Percentiles rank a stretch among this genome's conserved stretches.
Evolutionary conservation across 2,329 filamentous ascomycete species (phyloP).

Genomic region (Stagonosporopsis cucurbitacearum): DNA sequence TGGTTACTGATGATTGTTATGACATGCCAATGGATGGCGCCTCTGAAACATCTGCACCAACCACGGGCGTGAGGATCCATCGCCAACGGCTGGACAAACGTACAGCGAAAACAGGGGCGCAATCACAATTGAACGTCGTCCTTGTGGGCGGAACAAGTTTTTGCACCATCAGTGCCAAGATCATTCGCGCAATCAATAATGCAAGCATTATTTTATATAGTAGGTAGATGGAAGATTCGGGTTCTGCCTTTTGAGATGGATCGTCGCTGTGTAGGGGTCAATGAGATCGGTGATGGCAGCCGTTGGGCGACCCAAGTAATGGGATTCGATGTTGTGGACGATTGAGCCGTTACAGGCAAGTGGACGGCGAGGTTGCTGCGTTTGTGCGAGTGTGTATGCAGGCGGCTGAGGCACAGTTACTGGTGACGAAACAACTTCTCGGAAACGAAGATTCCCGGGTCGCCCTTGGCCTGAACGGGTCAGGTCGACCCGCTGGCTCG

Average conservation of each 20-base stretch:
- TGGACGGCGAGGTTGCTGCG: conserved; percentile 36
- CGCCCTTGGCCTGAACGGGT: conserved; percentile 16
- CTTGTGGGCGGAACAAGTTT: conserved; percentile 1
- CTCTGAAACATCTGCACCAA: background rate
- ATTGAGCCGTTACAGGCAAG: conserved; percentile 19
- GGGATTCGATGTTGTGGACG: conserved; percentile 12
- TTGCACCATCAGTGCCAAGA: conserved; percentile 20
- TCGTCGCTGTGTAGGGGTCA: conserved; percentile 16
- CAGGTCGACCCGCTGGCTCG: conserved; percentile 9
- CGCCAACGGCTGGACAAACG: conserved; percentile 4
- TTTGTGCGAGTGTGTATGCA: conserved; percentile 24
- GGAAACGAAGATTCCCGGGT: conserved; percentile 29
- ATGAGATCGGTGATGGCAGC: conserved; percentile 29
- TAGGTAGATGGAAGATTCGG: conserved; percentile 1
- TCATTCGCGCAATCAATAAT: background rate
- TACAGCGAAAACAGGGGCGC: conserved; percentile 7
- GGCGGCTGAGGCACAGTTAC: conserved; percentile 15
- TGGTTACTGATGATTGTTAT: conserved; percentile 25
- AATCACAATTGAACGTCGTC: conserved; percentile 19
- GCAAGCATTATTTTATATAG: conserved; percentile 2
- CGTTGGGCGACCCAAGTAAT: conserved; percentile 30
- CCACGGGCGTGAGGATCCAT: background rate
- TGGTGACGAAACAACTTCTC: conserved; percentile 22
- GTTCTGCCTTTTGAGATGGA: conserved; percentile 16
- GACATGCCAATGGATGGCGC: conserved; percentile 22